phyloP scores from a whole-genome alignment of 2,329 filamentous ascomycete species.

The Thelonectria blattea region DNA sequence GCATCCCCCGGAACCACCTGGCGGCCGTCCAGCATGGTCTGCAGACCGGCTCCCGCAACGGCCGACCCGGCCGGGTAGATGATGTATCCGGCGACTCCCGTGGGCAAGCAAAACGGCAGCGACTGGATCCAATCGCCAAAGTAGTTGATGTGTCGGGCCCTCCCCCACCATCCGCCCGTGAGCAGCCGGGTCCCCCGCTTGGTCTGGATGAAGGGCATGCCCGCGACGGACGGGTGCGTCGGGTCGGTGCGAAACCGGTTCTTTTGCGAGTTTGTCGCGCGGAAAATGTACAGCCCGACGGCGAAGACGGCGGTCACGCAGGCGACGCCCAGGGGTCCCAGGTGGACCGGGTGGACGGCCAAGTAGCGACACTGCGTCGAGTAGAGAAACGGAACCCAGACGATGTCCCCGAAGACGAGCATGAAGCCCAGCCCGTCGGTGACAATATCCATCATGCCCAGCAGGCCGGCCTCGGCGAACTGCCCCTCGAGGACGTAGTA shows the following conservation, averaged over 20 bases:
- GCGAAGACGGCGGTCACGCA: constrained; percentile 69
- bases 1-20: constrained; percentile 73
- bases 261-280: constrained; percentile 87
- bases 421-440: constrained; percentile 92
- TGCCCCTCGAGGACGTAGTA: constrained; percentile 83
- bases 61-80: constrained; percentile 61
- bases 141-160: constrained; percentile 90
- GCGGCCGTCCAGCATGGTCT: constrained; percentile 62
- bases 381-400: constrained; percentile 91
- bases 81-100: constrained; percentile 78
- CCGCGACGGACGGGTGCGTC: constrained; percentile 73
- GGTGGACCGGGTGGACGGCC: constrained; percentile 75
- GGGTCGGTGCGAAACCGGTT: constrained; percentile 90
- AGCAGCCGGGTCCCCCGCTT: constrained; percentile 79
- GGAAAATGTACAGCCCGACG: constrained; percentile 84
- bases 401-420: constrained; percentile 87
- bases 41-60: constrained; percentile 50
- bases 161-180: constrained; percentile 88
- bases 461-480: constrained; percentile 82
- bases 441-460: constrained; percentile 91
- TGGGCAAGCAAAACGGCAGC: constrained; percentile 85
- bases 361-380: constrained; percentile 83
- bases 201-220: constrained; percentile 84
- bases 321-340: constrained; percentile 69
- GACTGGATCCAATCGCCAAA: constrained; percentile 90